Percentiles rank a stretch among this genome's conserved stretches.
These are phyloP conservation scores for Iodosphaeria phyllophila DNA, from an alignment of 2,329 filamentous ascomycete genomes.

Conservation along the genomic window DNA sequence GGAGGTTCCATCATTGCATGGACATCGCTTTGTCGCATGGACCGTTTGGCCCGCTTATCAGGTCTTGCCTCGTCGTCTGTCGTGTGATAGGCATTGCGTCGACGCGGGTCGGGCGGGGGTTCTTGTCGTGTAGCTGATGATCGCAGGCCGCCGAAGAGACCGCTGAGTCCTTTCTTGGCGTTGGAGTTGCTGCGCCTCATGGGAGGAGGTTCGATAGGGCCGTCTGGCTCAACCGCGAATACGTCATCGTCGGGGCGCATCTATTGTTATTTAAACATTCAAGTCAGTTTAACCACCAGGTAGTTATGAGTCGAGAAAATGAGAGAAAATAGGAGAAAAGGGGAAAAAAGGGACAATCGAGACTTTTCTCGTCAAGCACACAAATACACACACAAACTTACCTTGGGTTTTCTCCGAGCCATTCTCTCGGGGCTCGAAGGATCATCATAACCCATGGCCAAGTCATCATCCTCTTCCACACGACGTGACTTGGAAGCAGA, in stretches of 20 bases:
- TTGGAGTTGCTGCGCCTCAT: slow-evolving; percentile 42
- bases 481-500: too few species aligned
- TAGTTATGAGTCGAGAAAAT: too few species aligned
- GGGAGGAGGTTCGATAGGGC: slow-evolving; percentile 27
- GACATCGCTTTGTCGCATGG: slow-evolving; percentile 23
- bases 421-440: slow-evolving; percentile 25
- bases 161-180: slow-evolving; percentile 40
- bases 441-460: slow-evolving; percentile 26
- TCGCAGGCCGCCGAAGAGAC: slow-evolving; percentile 41
- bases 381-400: too few species aligned
- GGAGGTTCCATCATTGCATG: slow-evolving; percentile 27
- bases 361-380: too few species aligned
- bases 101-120: slow-evolving; percentile 23
- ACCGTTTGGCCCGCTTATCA: slow-evolving; percentile 16
- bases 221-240: slow-evolving; percentile 33
- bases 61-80: slow-evolving; percentile 30
- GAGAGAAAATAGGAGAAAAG: too few species aligned
- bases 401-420: slow-evolving; percentile 24
- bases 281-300: too few species aligned
- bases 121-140: slow-evolving; percentile 25
- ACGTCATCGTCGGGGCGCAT: slow-evolving; percentile 50
- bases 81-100: slow-evolving; percentile 28
- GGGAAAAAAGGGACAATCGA: too few species aligned
- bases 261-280: too few species aligned
- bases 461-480: slow-evolving; percentile 26